These are phyloP conservation scores for Pseudocercospora pini-densiflorae DNA, from an alignment of 2,329 filamentous ascomycete genomes.

Conservation along the genomic window DNA sequence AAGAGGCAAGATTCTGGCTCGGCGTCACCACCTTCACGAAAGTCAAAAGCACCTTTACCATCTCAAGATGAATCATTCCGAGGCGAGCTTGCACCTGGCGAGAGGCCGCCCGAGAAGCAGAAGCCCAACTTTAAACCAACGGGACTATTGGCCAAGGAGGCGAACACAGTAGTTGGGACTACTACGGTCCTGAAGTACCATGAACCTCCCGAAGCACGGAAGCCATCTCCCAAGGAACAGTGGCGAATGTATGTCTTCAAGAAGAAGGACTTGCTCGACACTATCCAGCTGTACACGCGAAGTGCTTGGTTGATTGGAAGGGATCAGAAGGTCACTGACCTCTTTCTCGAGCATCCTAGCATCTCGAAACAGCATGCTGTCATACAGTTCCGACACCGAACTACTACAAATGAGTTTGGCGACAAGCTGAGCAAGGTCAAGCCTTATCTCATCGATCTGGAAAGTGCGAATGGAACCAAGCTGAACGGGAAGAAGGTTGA, in stretches of 20 bases:
- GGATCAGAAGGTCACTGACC: conserved; percentile 78
- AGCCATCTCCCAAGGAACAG: conserved; percentile 74
- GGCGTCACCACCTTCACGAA: conserved; percentile 50
- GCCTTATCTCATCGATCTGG: conserved; percentile 91
- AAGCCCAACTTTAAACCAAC: conserved; percentile 85
- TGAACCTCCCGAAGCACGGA: conserved; percentile 90
- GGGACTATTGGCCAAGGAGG: conserved; percentile 83
- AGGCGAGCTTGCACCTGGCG: conserved; percentile 36
- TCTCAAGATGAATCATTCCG: conserved; percentile 53
- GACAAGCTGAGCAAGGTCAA: conserved; percentile 72
- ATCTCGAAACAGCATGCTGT: conserved; percentile 95
- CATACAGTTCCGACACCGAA: conserved; percentile 86
- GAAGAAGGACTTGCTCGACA: conserved; percentile 74
- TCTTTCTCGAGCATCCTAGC: conserved; percentile 86
- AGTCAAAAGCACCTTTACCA: conserved; percentile 49
- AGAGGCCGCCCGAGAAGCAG: conserved; percentile 65
- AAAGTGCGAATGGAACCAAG: conserved; percentile 87
- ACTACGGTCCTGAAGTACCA: conserved; percentile 90
- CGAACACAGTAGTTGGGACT: conserved; percentile 79
- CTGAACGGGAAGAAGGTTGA: conserved; percentile 79
- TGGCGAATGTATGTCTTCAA: conserved; percentile 98
- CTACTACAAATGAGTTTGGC: conserved; percentile 83
- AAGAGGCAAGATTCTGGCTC: conserved; percentile 41
- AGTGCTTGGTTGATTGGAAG: conserved; percentile 92
- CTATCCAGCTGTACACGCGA: conserved; percentile 72